phyloP scores from a whole-genome alignment of 2,329 filamentous ascomycete genomes.

The Exophiala sp. region DNA sequence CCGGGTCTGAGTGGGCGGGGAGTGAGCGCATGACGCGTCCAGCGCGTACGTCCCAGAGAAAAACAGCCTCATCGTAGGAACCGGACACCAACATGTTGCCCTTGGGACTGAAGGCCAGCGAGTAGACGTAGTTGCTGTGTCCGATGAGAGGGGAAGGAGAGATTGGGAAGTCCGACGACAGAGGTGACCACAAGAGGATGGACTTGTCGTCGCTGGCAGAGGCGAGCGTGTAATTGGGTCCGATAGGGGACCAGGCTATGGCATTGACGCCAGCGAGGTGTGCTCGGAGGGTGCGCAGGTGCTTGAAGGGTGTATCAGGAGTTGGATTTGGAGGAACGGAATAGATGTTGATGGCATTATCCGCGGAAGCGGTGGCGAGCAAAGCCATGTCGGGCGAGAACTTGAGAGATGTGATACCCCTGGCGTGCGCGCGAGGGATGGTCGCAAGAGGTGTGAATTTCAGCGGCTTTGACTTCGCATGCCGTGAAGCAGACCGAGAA shows the following conservation, averaged over 20 bases:
- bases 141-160: constrained; percentile 60
- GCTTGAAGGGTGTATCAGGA: constrained; percentile 65
- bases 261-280: constrained; percentile 91
- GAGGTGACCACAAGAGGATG: constrained; percentile 83
- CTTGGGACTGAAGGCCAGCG: constrained; percentile 92
- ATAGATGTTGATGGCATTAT: constrained; percentile 87
- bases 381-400: constrained; percentile 88
- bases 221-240: constrained; percentile 66
- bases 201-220: constrained; percentile 95
- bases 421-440: constrained; percentile 43
- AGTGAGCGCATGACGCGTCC: constrained; percentile 84
- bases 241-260: constrained; percentile 91
- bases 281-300: constrained; percentile 85
- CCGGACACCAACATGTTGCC: constrained; percentile 95
- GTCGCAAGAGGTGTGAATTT: constrained; percentile 21
- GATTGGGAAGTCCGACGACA: constrained; percentile 56
- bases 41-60: constrained; percentile 91
- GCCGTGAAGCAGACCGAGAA: constrained; percentile 27
- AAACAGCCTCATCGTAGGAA: constrained; percentile 95
- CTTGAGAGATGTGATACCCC: constrained; percentile 76
- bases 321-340: constrained; percentile 18
- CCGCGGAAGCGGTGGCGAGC: constrained; percentile 86
- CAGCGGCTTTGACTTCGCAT: constrained; percentile 21
- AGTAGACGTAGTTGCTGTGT: constrained; percentile 95
- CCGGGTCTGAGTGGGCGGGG: constrained; percentile 91